A percentile compares a stretch with the other conserved stretches of the same genome.
phyloP scores from a whole-genome alignment of 1,139 yeast species.

The Candida sojae region DNA sequence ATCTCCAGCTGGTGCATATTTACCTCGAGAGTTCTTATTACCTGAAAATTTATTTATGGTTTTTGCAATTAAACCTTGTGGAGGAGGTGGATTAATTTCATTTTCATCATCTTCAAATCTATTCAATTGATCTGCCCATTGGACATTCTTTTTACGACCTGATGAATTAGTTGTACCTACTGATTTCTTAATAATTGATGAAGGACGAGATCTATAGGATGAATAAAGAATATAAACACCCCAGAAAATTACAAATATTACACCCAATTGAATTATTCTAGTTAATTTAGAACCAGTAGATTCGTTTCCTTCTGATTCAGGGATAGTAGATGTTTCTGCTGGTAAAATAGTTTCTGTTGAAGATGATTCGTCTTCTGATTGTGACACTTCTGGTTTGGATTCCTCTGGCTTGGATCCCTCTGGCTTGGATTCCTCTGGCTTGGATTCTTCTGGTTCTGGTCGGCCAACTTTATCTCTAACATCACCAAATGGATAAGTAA shows the following conservation, averaged over 20 bases:
- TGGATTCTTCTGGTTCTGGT: conserved; percentile 2
- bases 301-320: conserved; percentile 11
- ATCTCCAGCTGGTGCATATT: conserved; percentile 26
- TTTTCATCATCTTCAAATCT: conserved; percentile 35
- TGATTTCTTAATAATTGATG: conserved; percentile 41
- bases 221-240: conserved; percentile 42
- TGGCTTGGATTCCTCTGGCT: background rate
- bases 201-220: conserved; percentile 41
- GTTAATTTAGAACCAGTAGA: conserved; percentile 32
- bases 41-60: conserved; percentile 43
- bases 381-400: conserved; percentile 6
- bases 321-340: conserved; percentile 3
- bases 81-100: conserved; percentile 13
- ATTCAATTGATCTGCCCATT: conserved; percentile 57
- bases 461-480: conserved; percentile 14
- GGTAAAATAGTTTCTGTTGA: conserved; percentile 1
- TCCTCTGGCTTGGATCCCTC: conserved; percentile 4
- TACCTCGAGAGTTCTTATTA: conserved; percentile 21
- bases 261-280: conserved; percentile 43
- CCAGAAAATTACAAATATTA: conserved; percentile 45
- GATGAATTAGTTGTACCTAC: conserved; percentile 24
- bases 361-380: conserved; percentile 1
- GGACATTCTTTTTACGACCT: conserved; percentile 51
- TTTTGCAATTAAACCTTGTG: conserved; percentile 36
- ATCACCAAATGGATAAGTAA: conserved; percentile 37